Base-by-base conservation (phyloP, 2,329 filamentous ascomycete genomes). In the Colletotrichum navitas region DNA sequence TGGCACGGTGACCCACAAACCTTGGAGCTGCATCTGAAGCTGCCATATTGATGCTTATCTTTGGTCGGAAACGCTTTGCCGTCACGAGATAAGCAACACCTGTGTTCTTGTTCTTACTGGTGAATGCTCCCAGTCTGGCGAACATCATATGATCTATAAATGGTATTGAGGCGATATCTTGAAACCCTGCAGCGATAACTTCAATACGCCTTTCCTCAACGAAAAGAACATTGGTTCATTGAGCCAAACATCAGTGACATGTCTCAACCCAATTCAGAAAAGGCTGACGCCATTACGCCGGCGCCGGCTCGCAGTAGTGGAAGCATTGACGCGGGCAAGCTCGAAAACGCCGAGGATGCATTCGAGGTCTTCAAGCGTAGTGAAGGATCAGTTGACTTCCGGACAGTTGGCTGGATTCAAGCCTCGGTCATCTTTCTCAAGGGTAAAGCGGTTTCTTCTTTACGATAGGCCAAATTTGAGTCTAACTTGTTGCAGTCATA, bases 401-500 rank as follows among this genome's bases (percentile, higher is more conserved):
- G 85, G 34, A 85, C 83, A 10, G 85, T 87, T 26, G 79, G 82
- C 47, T 86, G 85, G 84, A 76, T 84, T 34, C 82, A 84, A 45
- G 84, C 85, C 1, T 82, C 82, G 0, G 81, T 86, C 54, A 85
- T 87, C 62, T 86, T 86, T 70, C 76, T 85, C 29, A 85, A 85
- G 75, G 75, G 81, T 79, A 75, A 66, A 76, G 68, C 54, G 14
- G 2, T 29, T 32, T 29, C 21, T 24, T 1, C 26, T 55, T 34
- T n/a, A n/a, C 14, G 26, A 58, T 51, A 7, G 21, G 29, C 10
- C 6, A 3, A 34, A 16, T 3, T 4, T 4, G 21, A 32, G 34
- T 36, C 49, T 62, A 21, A 54, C 16, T 7, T 3, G 7, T 29
- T 26, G 11, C 55, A 82, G 80, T 81, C 54, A 82, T 83, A 67